These are phyloP conservation scores for Lichtheimia ornata DNA, from an alignment of 371 early-diverging fungal species.

Conservation along the genomic window DNA sequence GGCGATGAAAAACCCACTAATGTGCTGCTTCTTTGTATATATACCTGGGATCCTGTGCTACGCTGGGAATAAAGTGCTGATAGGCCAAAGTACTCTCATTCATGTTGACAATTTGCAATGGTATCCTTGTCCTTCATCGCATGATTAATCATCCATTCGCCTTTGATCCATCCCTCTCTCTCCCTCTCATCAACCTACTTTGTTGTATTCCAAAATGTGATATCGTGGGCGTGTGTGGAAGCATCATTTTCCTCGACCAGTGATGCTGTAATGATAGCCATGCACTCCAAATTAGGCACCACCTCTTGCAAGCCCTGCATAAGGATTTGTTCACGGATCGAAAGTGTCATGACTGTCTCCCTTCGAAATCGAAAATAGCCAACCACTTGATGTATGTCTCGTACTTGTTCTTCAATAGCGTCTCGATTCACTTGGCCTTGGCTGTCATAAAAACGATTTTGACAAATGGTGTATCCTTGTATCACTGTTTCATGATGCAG, in stretches of 20 bases:
- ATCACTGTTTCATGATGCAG: not conserved
- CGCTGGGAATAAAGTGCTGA: conserved; percentile 19
- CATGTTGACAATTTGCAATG: conserved; percentile 18
- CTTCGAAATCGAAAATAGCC: conserved; percentile 26
- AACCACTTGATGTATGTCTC: conserved; percentile 4
- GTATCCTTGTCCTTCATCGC: conserved; percentile 2
- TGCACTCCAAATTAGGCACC: conserved; percentile 10
- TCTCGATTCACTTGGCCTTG: conserved; percentile 7
- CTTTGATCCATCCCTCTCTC: not conserved
- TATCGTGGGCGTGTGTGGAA: conserved; percentile 18
- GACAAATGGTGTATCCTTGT: conserved; percentile 9
- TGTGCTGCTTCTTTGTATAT: not conserved
- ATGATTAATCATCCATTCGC: not conserved
- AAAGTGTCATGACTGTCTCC: conserved; percentile 14
- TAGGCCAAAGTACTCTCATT: conserved; percentile 20
- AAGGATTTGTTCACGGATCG: conserved; percentile 13
- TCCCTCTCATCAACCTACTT: not conserved
- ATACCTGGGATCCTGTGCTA: not conserved
- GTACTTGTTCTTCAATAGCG: conserved; percentile 3
- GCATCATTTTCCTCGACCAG: conserved; percentile 11
- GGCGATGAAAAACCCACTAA: not conserved
- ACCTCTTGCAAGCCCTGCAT: conserved; percentile 4
- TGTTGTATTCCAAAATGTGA: conserved; percentile 12
- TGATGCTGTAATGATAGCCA: conserved; percentile 16
- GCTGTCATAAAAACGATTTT: conserved; percentile 8